phyloP scores from a whole-genome alignment of 2,329 filamentous ascomycete genomes.

The Ilyonectria sp. region DNA sequence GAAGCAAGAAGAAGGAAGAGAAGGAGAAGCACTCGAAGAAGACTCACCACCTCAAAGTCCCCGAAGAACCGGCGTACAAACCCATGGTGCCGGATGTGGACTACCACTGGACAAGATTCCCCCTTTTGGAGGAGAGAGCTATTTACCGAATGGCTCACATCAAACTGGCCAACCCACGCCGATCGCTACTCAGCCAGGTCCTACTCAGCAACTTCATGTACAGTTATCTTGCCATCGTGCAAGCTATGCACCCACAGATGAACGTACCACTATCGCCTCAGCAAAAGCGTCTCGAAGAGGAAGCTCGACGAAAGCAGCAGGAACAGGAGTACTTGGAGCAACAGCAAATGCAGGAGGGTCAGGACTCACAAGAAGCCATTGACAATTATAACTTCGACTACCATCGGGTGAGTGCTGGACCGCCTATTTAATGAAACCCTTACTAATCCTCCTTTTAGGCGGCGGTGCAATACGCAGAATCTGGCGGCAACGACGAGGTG shows the following conservation, averaged over 20 bases:
- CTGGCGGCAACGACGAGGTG: constrained; percentile 58
- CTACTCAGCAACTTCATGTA: constrained; percentile 99
- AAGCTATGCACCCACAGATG: constrained; percentile 98
- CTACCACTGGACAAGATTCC: constrained; percentile 96
- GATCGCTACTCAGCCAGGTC: constrained; percentile 93
- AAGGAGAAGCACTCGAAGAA: constrained; percentile 83
- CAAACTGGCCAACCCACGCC: constrained; percentile 96
- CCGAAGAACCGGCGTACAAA: constrained; percentile 82
- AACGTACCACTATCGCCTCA: constrained; percentile 89
- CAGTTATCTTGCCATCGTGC: constrained; percentile 97
- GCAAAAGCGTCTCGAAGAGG: constrained; percentile 74
- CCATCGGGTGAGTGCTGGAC: constrained; percentile 61
- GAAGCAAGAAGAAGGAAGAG: constrained; percentile 88
- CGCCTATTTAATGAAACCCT: not conserved
- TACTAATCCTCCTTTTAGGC: constrained; percentile 50
- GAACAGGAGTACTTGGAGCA: constrained; percentile 65
- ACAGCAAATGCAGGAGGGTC: constrained; percentile 61
- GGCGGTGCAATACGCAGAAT: constrained; percentile 63
- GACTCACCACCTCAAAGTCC: constrained; percentile 79
- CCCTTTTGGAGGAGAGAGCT: constrained; percentile 93
- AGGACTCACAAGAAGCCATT: constrained; percentile 63
- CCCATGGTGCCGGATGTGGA: constrained; percentile 89
- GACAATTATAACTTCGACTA: constrained; percentile 70
- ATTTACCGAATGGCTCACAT: constrained; percentile 99
- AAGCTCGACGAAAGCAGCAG: constrained; percentile 65